Conservation (phyloP, 441 rosid genomes). For the Populus hybrid region DNA sequence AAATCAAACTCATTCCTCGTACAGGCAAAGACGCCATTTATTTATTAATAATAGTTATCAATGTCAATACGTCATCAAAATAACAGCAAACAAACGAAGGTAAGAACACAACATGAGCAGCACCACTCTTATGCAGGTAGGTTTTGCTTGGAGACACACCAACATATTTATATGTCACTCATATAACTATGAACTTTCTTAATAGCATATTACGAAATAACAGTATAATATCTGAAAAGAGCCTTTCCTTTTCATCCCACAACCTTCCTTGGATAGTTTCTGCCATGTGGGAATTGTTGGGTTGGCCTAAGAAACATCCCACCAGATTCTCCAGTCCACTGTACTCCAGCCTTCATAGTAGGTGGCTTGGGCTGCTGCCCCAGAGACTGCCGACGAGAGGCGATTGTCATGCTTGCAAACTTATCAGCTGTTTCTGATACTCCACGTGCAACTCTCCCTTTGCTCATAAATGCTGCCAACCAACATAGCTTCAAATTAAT, state of each 20-base stretch:
- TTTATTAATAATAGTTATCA: background rate
- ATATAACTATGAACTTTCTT: background rate
- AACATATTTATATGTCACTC: background rate
- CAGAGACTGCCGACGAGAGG: conserved; percentile 42
- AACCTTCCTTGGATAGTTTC: conserved; percentile 51
- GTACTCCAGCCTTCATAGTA: conserved; percentile 74
- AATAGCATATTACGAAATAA: background rate
- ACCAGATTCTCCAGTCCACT: conserved; percentile 55
- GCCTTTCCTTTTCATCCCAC: conserved; percentile 39
- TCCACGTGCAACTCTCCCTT: conserved; percentile 38
- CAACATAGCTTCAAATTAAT: background rate
- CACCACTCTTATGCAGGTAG: background rate
- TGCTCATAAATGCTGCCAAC: conserved; percentile 37
- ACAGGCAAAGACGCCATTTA: background rate
- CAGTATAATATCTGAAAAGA: background rate
- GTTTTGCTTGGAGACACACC: background rate
- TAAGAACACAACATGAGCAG: background rate
- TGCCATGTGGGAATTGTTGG: conserved; percentile 46
- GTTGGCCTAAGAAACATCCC: conserved; percentile 50
- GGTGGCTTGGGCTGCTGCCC: conserved; percentile 42
- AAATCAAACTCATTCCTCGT: background rate
- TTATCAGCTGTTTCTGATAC: conserved; percentile 51
- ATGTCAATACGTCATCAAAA: background rate
- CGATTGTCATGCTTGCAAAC: conserved; percentile 46
- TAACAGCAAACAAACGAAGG: background rate